A percentile compares a stretch with the other conserved stretches of the same genome.
Evolutionary conservation across 2,329 filamentous ascomycete genomes (phyloP).

Genomic region (Botrytis porri): DNA sequence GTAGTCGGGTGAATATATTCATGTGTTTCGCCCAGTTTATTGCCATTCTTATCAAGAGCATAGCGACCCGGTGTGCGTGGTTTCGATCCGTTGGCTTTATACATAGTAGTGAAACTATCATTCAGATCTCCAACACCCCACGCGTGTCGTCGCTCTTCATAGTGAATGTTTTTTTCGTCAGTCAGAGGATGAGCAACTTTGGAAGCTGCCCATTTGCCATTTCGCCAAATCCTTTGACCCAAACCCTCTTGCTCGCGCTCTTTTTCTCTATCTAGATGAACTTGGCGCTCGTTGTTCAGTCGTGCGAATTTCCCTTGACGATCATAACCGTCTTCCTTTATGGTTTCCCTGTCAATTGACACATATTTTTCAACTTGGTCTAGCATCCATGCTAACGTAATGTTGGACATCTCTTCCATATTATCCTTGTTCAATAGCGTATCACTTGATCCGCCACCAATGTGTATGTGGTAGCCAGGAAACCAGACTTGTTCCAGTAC

Average conservation of each 20-base stretch:
- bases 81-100: background rate
- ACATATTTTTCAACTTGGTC: slow-evolving; percentile 16
- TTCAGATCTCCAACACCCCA: background rate
- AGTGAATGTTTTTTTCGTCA: background rate
- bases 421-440: slow-evolving; percentile 11
- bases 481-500: slow-evolving; percentile 30
- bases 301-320: background rate
- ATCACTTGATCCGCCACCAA: slow-evolving; percentile 24
- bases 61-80: slow-evolving; percentile 6
- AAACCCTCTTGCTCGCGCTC: background rate
- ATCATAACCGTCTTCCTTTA: background rate
- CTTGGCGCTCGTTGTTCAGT: background rate
- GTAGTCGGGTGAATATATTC: slow-evolving; percentile 4
- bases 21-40: background rate
- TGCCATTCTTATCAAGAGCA: background rate
- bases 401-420: slow-evolving; percentile 17
- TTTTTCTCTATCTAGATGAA: background rate
- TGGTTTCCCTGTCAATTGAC: background rate
- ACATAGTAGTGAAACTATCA: background rate
- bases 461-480: slow-evolving; percentile 28
- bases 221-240: background rate
- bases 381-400: slow-evolving; percentile 29
- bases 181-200: background rate
- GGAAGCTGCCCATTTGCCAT: background rate
- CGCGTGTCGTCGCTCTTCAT: background rate